phyloP scores from a whole-genome alignment of 768 basidiomycete species.

The Dacryopinax primogenitus region DNA sequence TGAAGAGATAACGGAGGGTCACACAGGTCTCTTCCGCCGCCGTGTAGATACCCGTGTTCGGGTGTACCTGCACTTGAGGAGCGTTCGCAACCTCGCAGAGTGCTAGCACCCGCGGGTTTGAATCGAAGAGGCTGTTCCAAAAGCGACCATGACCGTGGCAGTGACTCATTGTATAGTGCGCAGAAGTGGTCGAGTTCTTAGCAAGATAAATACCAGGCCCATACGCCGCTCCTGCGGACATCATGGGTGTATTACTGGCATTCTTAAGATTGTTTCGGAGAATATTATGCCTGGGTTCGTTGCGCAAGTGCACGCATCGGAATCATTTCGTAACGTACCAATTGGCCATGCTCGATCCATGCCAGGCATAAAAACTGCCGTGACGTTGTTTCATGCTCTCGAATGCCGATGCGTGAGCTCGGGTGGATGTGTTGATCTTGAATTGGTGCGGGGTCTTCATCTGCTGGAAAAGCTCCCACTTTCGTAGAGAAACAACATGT shows the following conservation, averaged over 20 bases:
- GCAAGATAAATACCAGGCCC: constrained; percentile 6
- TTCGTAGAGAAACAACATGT: not conserved
- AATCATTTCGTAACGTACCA: not conserved
- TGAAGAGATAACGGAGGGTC: not conserved
- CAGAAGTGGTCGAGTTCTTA: not conserved
- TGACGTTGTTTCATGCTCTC: constrained; percentile 6
- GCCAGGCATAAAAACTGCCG: not conserved
- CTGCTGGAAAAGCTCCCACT: not conserved
- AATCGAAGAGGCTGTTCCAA: not conserved
- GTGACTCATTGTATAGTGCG: not conserved
- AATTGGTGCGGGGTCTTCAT: not conserved
- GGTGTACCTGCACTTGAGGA: not conserved
- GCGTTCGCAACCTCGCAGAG: not conserved
- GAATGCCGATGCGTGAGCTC: not conserved
- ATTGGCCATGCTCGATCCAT: not conserved
- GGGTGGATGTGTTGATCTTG: not conserved
- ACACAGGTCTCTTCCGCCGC: not conserved
- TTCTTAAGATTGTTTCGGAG: not conserved
- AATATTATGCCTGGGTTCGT: not conserved
- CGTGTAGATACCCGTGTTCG: not conserved
- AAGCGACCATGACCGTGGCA: not conserved
- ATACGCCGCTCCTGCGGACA: not conserved
- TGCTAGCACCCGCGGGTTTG: not conserved
- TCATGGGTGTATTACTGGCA: not conserved
- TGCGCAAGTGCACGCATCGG: not conserved